Evolutionary conservation across 345 rosid genomes (phyloP).

Genomic region (Euphorbia pulcherrima): DNA sequence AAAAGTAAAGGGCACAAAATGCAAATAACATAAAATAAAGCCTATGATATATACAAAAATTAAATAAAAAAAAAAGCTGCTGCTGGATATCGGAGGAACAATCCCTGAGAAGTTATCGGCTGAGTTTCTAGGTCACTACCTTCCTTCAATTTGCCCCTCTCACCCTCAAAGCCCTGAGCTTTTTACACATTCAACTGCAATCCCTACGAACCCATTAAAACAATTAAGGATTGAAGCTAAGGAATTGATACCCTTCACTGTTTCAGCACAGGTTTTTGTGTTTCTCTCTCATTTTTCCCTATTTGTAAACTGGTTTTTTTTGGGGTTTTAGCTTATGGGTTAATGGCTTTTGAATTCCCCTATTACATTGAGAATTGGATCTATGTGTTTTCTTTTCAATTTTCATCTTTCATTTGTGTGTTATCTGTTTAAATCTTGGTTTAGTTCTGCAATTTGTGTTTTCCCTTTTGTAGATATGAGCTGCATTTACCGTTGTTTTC

Average conservation of each 20-base stretch:
- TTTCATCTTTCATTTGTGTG: background rate
- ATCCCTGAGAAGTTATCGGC: slow-evolving; percentile 1
- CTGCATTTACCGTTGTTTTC: slow-evolving; percentile 2
- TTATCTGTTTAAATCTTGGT: background rate
- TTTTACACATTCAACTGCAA: background rate
- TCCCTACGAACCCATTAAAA: too few relatives aligned
- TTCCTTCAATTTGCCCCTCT: background rate
- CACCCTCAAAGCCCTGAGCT: background rate
- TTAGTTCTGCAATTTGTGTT: background rate
- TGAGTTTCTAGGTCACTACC: background rate
- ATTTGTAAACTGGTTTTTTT: slow-evolving; percentile 3
- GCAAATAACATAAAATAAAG: background rate
- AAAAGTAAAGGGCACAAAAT: background rate
- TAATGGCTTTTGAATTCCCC: background rate
- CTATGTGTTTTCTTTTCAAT: background rate
- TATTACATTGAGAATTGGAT: background rate
- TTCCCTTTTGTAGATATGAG: background rate
- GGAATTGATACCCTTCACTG: background rate
- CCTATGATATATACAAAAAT: too few relatives aligned
- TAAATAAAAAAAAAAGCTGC: background rate
- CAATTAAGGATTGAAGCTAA: background rate
- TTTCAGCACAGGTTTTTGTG: slow-evolving; percentile 2
- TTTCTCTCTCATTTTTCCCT: background rate
- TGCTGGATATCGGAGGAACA: slow-evolving; percentile 6
- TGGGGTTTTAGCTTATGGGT: slow-evolving; percentile 1